A percentile compares a stretch with the other conserved stretches of the same genome.
Conservation (phyloP, 2,329 filamentous ascomycete genomes). For the Cladorrhinum sp. region DNA sequence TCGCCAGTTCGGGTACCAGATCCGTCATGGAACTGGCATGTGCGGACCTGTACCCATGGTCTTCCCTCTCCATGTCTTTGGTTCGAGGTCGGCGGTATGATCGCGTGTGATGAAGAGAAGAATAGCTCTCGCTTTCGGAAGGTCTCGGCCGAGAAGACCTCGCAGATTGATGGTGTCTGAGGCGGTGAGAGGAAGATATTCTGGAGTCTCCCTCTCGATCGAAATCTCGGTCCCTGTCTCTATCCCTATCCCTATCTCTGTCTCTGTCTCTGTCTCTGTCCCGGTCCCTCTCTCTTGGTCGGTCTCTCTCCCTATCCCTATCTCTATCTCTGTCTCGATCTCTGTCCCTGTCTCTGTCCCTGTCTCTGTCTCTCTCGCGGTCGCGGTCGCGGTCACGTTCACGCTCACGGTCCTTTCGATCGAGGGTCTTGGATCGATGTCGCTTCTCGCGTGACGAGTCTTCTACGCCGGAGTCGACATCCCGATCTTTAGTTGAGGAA, state of each 20-base stretch:
- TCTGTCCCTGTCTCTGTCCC: slow-evolving; percentile 8
- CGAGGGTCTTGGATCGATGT: slow-evolving; percentile 26
- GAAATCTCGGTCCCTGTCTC: slow-evolving; percentile 33
- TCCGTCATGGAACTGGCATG: slow-evolving; percentile 44
- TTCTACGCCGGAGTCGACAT: slow-evolving; percentile 36
- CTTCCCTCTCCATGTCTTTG: slow-evolving; percentile 35
- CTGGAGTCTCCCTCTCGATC: slow-evolving; percentile 31
- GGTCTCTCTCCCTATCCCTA: slow-evolving; percentile 20
- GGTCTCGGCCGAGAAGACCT: slow-evolving; percentile 41
- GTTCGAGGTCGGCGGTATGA: slow-evolving; percentile 35
- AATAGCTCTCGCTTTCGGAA: slow-evolving; percentile 40
- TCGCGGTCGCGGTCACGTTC: slow-evolving; percentile 8
- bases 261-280: slow-evolving; percentile 27
- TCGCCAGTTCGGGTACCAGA: slow-evolving; percentile 47
- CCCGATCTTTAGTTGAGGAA: slow-evolving; percentile 28
- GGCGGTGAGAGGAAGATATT: slow-evolving; percentile 20
- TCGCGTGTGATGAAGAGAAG: slow-evolving; percentile 26
- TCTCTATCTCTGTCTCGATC: slow-evolving; percentile 12
- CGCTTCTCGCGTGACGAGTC: slow-evolving; percentile 40
- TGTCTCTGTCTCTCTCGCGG: slow-evolving; percentile 13
- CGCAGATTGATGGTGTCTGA: slow-evolving; percentile 41
- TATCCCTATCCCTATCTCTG: slow-evolving; percentile 25
- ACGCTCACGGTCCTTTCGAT: slow-evolving; percentile 29
- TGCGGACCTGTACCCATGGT: slow-evolving; percentile 19
- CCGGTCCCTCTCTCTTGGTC: slow-evolving; percentile 28